A percentile compares a stretch with the other conserved stretches of the same genome.
Evolutionary conservation across 1,284 basidiomycete species (phyloP).

Genomic region (Rhizopogon parksii): DNA sequence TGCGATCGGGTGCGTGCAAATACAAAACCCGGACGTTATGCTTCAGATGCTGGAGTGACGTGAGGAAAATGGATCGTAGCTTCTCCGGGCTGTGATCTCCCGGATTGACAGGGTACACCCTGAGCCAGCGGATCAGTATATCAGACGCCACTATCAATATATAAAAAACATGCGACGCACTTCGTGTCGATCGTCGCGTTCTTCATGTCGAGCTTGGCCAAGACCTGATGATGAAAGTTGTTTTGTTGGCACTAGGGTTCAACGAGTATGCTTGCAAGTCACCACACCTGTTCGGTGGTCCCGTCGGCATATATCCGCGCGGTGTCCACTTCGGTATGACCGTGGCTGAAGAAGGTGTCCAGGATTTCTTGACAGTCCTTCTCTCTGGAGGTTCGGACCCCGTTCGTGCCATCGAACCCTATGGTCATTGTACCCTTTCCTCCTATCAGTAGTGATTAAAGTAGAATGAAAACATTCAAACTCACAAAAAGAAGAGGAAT

Average conservation of each 20-base stretch:
- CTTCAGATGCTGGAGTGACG: constrained; percentile 27
- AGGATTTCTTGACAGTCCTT: constrained; percentile 39
- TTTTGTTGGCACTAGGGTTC: neutral
- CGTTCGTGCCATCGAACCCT: constrained; percentile 37
- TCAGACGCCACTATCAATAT: neutral
- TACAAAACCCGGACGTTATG: constrained; percentile 38
- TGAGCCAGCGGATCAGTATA: constrained; percentile 5
- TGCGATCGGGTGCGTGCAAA: constrained; percentile 46
- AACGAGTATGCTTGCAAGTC: neutral
- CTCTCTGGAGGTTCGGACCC: constrained; percentile 33
- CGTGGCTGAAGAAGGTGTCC: constrained; percentile 37
- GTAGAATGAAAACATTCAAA: neutral
- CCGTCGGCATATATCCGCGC: constrained; percentile 44
- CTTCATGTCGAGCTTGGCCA: constrained; percentile 38
- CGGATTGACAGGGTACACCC: constrained; percentile 30
- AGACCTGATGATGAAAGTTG: constrained; percentile 22
- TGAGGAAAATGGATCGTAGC: constrained; percentile 28
- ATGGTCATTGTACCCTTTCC: constrained; percentile 45
- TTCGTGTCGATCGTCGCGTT: constrained; percentile 45
- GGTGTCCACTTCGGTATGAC: constrained; percentile 44
- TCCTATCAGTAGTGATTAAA: constrained; percentile 1
- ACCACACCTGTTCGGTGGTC: constrained; percentile 41
- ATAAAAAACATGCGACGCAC: constrained; percentile 20
- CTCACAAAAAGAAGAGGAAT: constrained; percentile 35
- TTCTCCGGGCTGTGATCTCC: constrained; percentile 28